Percentiles rank a stretch among this genome's conserved stretches.
phyloP scores from a whole-genome alignment of 768 basidiomycete genomes.

The Leccinum sublutescens region DNA sequence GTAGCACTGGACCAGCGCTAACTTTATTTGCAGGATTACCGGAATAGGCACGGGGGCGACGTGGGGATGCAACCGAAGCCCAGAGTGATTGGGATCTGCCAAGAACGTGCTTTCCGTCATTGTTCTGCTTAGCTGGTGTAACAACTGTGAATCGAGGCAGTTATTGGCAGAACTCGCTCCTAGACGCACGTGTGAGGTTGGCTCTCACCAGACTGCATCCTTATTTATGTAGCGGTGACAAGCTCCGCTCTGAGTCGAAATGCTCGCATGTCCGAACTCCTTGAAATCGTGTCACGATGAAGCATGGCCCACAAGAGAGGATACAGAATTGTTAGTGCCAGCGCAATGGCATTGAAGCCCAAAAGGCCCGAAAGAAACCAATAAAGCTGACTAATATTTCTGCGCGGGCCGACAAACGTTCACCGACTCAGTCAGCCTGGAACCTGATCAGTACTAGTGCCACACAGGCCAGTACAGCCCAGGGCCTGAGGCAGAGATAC shows the following conservation, averaged over 20 bases:
- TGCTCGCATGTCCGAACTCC: too few species aligned
- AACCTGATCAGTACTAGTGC: not conserved
- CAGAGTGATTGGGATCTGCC: not conserved
- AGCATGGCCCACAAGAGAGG: too few species aligned
- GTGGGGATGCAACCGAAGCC: too few species aligned
- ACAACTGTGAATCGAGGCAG: not conserved
- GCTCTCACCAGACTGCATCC: not conserved
- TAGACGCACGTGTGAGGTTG: not conserved
- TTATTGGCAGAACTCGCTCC: not conserved
- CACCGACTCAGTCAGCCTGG: not conserved
- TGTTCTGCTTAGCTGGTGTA: not conserved
- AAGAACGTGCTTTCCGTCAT: not conserved
- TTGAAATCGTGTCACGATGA: too few species aligned
- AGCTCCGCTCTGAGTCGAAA: not conserved
- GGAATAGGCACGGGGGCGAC: too few species aligned
- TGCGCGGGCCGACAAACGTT: not conserved
- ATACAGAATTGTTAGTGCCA: not conserved
- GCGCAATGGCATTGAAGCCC: not conserved
- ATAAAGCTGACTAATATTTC: not conserved
- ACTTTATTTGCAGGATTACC: too few species aligned
- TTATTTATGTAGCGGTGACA: not conserved
- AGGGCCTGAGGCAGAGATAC: not conserved
- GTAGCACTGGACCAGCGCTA: not conserved
- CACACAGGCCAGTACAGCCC: not conserved
- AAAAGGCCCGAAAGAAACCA: not conserved